Conservation (phyloP, 2,329 filamentous ascomycete species). For the Sporothrix luriei region DNA sequence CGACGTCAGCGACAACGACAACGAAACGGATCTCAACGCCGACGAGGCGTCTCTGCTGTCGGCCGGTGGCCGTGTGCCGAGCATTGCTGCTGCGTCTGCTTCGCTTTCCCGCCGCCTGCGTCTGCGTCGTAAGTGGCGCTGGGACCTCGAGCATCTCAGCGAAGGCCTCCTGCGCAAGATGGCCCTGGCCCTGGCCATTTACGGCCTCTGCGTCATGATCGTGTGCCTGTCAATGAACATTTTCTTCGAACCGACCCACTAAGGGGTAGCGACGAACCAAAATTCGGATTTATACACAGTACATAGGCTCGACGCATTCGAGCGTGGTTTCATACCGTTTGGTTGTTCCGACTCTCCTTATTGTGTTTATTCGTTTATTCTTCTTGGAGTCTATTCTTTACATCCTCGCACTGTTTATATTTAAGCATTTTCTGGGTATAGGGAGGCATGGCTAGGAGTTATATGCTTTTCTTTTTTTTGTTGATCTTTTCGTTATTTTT, state of each 20-base stretch:
- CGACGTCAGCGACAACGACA: slow-evolving; percentile 39
- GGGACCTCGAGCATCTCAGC: slow-evolving; percentile 66
- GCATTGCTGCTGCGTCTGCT: slow-evolving; percentile 45
- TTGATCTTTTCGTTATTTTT: not conserved
- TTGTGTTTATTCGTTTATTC: not conserved
- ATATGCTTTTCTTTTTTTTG: not conserved
- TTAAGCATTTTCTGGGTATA: not conserved
- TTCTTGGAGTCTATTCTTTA: slow-evolving; percentile 5
- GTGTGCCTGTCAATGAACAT: slow-evolving; percentile 85
- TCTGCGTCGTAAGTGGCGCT: slow-evolving; percentile 53
- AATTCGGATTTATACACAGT: not conserved
- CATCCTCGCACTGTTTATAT: not conserved
- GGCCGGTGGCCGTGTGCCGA: slow-evolving; percentile 46
- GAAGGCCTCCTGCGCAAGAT: slow-evolving; percentile 68
- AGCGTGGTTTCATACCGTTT: not conserved
- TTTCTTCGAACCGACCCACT: slow-evolving; percentile 71
- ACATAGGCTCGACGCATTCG: not conserved
- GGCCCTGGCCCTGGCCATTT: slow-evolving; percentile 75
- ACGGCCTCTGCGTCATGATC: slow-evolving; percentile 85
- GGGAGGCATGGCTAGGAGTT: slow-evolving; percentile 13
- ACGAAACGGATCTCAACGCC: slow-evolving; percentile 49
- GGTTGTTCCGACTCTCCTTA: not conserved
- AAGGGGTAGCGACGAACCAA: slow-evolving; percentile 29
- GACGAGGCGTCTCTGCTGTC: slow-evolving; percentile 46
- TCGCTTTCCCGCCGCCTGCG: slow-evolving; percentile 19